Conservation (phyloP, 2,329 filamentous ascomycete genomes). For the Botryotinia calthae region DNA sequence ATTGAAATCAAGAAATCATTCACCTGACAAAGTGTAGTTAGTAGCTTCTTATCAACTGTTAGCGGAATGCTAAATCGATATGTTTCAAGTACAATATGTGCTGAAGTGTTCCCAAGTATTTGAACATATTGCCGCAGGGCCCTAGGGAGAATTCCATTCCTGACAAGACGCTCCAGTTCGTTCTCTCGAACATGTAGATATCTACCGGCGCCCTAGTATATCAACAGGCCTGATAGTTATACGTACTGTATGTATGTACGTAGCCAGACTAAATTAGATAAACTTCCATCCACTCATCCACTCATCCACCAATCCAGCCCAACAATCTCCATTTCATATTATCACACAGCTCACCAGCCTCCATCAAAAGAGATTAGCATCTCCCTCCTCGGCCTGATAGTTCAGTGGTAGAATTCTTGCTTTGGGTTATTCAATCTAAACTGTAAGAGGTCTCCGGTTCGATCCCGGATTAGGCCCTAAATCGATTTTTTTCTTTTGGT, state of each 20-base stretch:
- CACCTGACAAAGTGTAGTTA: neutral
- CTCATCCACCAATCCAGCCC: too few species aligned
- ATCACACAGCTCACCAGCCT: too few species aligned
- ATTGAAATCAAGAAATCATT: neutral
- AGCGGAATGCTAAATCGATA: neutral
- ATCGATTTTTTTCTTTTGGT: neutral
- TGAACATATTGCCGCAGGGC: neutral
- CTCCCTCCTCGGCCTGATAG: constrained; percentile 1
- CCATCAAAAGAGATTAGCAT: too few species aligned
- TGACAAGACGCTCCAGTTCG: neutral
- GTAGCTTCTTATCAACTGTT: neutral
- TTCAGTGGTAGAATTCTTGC: constrained; percentile 18
- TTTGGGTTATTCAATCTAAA: neutral
- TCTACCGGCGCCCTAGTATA: rapidly evolving
- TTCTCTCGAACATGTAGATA: rapidly evolving
- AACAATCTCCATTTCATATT: too few species aligned
- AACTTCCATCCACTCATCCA: too few species aligned
- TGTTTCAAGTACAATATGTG: neutral
- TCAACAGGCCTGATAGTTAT: constrained; percentile 10
- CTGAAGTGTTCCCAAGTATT: neutral
- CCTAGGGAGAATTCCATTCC: neutral
- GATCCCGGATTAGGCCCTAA: neutral
- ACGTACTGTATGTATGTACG: too few species aligned
- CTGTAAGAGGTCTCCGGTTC: constrained; percentile 16
- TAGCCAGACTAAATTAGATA: too few species aligned